Conservation (phyloP, 1,139 yeast genomes). For the Zygoascus sp. region DNA sequence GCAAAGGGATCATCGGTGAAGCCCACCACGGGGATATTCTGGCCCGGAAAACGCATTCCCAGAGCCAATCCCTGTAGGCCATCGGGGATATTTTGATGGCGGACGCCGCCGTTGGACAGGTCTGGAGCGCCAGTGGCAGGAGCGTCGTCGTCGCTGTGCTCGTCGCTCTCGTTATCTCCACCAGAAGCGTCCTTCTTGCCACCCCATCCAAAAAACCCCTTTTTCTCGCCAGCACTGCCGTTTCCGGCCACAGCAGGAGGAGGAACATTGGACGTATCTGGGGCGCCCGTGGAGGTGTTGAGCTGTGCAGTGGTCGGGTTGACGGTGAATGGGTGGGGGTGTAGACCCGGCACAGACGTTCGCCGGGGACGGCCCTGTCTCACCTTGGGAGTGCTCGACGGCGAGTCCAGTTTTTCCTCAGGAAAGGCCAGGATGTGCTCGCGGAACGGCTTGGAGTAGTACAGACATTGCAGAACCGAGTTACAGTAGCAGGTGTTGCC, state of each 20-base stretch:
- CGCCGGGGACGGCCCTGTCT: slow-evolving; percentile 19
- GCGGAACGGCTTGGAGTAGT: slow-evolving; percentile 67
- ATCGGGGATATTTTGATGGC: slow-evolving; percentile 14
- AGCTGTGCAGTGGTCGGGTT: slow-evolving; percentile 29
- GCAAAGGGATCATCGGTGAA: slow-evolving; percentile 49
- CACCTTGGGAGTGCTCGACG: neutral
- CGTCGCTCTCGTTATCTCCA: slow-evolving; percentile 2
- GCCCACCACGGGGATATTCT: slow-evolving; percentile 46
- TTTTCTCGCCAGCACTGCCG: slow-evolving; percentile 8
- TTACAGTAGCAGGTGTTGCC: slow-evolving; percentile 94
- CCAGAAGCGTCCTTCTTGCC: slow-evolving; percentile 6
- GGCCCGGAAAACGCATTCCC: slow-evolving; percentile 35
- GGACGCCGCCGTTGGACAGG: neutral
- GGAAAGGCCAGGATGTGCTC: slow-evolving; percentile 46
- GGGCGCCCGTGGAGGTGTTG: slow-evolving; percentile 21
- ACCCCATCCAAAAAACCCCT: slow-evolving; percentile 13
- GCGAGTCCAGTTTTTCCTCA: slow-evolving; percentile 12
- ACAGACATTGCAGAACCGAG: slow-evolving; percentile 84
- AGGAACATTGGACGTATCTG: slow-evolving; percentile 14
- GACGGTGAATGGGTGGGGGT: slow-evolving; percentile 36
- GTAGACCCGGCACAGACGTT: slow-evolving; percentile 31
- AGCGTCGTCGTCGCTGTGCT: neutral
- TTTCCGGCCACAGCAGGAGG: slow-evolving; percentile 11
- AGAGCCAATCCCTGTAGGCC: slow-evolving; percentile 32
- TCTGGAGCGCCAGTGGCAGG: slow-evolving; percentile 5